Base-by-base conservation (phyloP, 1,284 basidiomycete species). In the Irpex sp. region DNA sequence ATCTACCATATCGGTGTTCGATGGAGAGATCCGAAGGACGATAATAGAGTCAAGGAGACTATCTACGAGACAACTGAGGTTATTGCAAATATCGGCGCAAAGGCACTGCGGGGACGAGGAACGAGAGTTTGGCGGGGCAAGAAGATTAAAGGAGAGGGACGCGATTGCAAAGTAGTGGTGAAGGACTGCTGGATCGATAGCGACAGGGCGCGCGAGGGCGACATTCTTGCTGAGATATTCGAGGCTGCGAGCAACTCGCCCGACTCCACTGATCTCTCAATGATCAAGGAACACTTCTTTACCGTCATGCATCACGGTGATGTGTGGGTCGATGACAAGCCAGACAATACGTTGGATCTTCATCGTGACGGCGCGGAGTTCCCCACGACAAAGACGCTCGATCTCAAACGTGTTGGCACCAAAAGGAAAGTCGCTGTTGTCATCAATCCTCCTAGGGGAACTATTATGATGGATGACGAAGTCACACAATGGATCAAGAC, bases 171-270 rank as follows among this genome's bases (percentile, higher is more conserved):
- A 3, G 7, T 61, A n/a, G 57, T 58, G 33, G 26, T 62, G 5
- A 62, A 62, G 47, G 61, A 62, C 56, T 58, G 35, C 19, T 62
- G 61, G 61, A 37, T 58, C n/a, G 61, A 62, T 35, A 5, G 6
- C 26, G 57, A 58, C 17, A 55, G 61, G 5, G 37, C 13, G 1
- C 37, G 46, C 7, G 61, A 62, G 9, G 61, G 61, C 61, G 35
- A 43, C 8, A 58, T 58, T 6, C 15, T 62, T 21, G 31, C 35
- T 9, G 43, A 26, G n/a, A 50, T 53, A 3, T 5, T 50, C 26
- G 21, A 33, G 13, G 46, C 36, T 13, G 55, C 54, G 21, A 36
- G 51, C 26, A 15, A 7, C 11, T 19, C 53, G n/a, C 8, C 39
- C 15, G 15, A 43, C 4, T 4, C 39, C 15, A 43, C 8, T 43